Evolutionary conservation across 768 basidiomycete species (phyloP).

Genomic region (Boletus fagicola): DNA sequence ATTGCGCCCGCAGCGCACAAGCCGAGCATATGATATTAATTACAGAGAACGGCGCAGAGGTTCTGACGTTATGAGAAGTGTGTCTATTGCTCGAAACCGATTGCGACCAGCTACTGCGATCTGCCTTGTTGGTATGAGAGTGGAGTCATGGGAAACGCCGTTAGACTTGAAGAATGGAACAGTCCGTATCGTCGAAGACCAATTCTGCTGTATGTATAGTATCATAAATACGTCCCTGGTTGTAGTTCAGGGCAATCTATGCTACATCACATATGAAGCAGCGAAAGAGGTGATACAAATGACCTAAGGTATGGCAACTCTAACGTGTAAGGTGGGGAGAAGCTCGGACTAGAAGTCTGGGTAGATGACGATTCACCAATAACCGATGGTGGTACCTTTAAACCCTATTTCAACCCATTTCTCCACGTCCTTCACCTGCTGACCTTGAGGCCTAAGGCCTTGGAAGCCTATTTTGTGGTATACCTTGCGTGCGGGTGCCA

Average conservation of each 20-base stretch:
- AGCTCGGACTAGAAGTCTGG: neutral
- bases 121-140: neutral
- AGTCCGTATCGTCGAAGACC: too few relatives aligned
- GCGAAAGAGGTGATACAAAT: neutral
- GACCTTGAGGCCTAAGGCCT: conserved; percentile 10
- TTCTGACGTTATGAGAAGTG: conserved; percentile 54
- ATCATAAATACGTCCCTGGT: neutral
- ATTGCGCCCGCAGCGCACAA: conserved; percentile 79
- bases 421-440: conserved; percentile 15
- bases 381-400: conserved; percentile 10
- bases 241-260: conserved; percentile 6
- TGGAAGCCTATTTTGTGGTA: conserved; percentile 25
- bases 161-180: neutral
- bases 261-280: conserved; percentile 12
- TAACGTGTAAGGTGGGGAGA: neutral
- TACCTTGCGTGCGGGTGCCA: conserved; percentile 20
- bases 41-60: conserved; percentile 72
- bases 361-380: conserved; percentile 12
- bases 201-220: neutral
- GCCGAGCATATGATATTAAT: conserved; percentile 89
- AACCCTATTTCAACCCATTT: conserved; percentile 22
- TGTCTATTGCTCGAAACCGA: neutral
- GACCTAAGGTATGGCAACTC: neutral
- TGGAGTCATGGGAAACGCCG: too few relatives aligned
- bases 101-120: too few relatives aligned